Percentiles rank a stretch among this genome's conserved stretches.
These are phyloP conservation scores for Albatrellus ellisii DNA, from an alignment of 768 basidiomycete species.

Conservation along the genomic window DNA sequence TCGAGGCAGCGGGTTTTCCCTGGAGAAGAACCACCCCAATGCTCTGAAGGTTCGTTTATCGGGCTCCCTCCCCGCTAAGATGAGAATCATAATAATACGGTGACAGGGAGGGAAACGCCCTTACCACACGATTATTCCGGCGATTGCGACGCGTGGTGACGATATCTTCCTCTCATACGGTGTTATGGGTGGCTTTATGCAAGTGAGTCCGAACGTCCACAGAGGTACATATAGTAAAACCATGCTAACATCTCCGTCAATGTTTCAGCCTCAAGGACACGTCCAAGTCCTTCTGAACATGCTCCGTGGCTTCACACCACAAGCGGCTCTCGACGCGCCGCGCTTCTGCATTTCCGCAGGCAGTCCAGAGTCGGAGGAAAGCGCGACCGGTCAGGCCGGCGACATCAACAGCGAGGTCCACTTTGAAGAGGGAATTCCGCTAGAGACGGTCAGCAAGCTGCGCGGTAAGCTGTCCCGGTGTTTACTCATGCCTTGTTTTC, in stretches of 20 bases:
- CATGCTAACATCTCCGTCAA: no score
- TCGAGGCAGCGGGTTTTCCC: constrained; percentile 74
- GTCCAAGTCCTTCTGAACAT: constrained; percentile 89
- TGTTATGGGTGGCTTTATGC: constrained; percentile 90
- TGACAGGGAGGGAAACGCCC: constrained; percentile 68
- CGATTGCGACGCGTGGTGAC: constrained; percentile 61
- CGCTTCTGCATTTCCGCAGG: constrained; percentile 93
- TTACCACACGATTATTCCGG: constrained; percentile 93
- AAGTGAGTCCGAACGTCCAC: constrained; percentile 26
- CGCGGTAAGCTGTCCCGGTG: no score
- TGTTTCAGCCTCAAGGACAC: constrained; percentile 78
- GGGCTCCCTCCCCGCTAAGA: not conserved
- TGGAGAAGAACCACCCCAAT: constrained; percentile 78
- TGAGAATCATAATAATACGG: not conserved
- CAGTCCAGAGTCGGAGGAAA: constrained; percentile 43
- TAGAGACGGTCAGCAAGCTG: constrained; percentile 50
- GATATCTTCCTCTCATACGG: constrained; percentile 85
- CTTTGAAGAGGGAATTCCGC: constrained; percentile 73
- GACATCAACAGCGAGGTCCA: constrained; percentile 75
- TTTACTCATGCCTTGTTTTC: constrained; percentile 1
- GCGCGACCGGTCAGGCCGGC: constrained; percentile 35
- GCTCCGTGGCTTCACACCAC: constrained; percentile 74
- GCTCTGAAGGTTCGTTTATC: constrained; percentile 42
- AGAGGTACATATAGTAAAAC: not conserved
- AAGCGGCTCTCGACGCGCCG: constrained; percentile 88